These are phyloP conservation scores for Penicillium antarcticum DNA, from an alignment of 495 filamentous ascomycete genomes.

Conservation along the genomic window DNA sequence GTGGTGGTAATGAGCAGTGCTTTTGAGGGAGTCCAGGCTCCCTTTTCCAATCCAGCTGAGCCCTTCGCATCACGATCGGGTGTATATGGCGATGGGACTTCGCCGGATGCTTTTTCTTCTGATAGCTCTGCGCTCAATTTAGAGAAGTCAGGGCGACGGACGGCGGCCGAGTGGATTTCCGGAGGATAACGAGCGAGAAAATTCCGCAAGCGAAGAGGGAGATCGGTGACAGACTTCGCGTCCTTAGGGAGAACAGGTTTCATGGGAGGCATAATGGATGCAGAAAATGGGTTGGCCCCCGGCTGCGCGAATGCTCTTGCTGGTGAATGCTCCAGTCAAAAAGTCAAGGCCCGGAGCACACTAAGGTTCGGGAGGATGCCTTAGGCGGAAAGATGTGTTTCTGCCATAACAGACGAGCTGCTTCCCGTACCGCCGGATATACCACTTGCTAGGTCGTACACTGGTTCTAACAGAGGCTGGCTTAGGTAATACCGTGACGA, in stretches of 20 bases:
- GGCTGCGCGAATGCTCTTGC: background rate
- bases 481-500: no score
- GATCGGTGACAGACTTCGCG: slow-evolving; percentile 4
- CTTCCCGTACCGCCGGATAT: no score
- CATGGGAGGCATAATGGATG: slow-evolving; percentile 25
- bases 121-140: slow-evolving; percentile 1
- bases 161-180: slow-evolving; percentile 39
- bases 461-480: no score
- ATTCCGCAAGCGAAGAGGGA: slow-evolving; percentile 69
- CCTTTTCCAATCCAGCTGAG: slow-evolving; percentile 31
- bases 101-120: background rate
- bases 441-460: no score
- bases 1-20: slow-evolving; percentile 35
- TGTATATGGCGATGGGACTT: slow-evolving; percentile 47
- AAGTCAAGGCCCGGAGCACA: slow-evolving; percentile 14
- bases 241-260: slow-evolving; percentile 7
- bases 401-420: no score
- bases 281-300: background rate
- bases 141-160: slow-evolving; percentile 38
- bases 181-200: slow-evolving; percentile 93
- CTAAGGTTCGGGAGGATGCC: background rate
- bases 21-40: slow-evolving; percentile 28
- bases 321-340: slow-evolving; percentile 5
- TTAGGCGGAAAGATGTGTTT: no score
- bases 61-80: slow-evolving; percentile 45